A percentile compares a stretch with the other conserved stretches of the same genome.
Evolutionary conservation across 2,329 filamentous ascomycete genomes (phyloP).

Genomic region (Sporothrix protearum): DNA sequence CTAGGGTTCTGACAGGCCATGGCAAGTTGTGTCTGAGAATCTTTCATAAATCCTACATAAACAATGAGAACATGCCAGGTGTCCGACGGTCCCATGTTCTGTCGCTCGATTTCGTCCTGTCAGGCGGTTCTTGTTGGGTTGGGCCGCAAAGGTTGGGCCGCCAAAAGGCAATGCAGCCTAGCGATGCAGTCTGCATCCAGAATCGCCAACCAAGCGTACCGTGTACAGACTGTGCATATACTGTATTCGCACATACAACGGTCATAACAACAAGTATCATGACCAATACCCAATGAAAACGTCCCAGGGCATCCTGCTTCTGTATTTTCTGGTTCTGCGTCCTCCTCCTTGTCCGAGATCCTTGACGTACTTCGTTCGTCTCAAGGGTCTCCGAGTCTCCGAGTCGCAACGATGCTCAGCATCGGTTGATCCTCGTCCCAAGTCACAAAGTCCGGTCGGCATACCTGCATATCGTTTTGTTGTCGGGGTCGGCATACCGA

Average conservation of each 20-base stretch:
- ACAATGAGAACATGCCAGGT: not conserved
- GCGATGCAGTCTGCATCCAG: slow-evolving; percentile 1
- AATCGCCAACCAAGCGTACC: not conserved
- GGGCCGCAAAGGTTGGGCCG: slow-evolving; percentile 20
- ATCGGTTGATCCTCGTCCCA: not conserved
- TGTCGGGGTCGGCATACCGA: not conserved
- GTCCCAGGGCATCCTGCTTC: not conserved
- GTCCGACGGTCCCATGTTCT: not conserved
- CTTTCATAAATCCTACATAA: not conserved
- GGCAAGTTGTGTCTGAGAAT: not conserved
- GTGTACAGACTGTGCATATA: not conserved
- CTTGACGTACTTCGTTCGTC: not conserved
- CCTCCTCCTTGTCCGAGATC: not conserved
- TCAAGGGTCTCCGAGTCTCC: not conserved
- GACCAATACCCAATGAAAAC: not conserved
- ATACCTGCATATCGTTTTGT: not conserved
- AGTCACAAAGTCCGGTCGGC: not conserved
- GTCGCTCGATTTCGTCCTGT: not conserved
- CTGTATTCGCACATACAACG: slow-evolving; percentile 29
- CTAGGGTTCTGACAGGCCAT: not conserved
- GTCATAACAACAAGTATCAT: not conserved
- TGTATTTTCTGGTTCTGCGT: not conserved
- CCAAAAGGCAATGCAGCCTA: slow-evolving; percentile 5
- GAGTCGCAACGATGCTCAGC: not conserved
- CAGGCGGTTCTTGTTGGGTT: slow-evolving; percentile 1